phyloP scores from a whole-genome alignment of 768 basidiomycete genomes.

The Psilocybe tampanensis region DNA sequence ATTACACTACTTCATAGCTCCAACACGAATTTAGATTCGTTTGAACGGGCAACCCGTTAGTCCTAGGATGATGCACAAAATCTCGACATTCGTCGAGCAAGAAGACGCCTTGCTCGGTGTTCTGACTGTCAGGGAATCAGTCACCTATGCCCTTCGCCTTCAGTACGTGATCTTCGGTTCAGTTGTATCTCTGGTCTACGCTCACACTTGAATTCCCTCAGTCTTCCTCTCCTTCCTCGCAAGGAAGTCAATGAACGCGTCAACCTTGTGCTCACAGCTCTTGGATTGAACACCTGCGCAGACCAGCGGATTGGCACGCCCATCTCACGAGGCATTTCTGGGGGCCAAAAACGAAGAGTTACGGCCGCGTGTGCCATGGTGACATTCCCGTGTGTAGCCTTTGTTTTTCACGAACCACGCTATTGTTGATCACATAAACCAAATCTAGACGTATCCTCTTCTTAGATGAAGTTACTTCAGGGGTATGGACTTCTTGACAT shows the following conservation, averaged over 20 bases:
- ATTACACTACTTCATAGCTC: neutral
- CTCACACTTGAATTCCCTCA: constrained; percentile 10
- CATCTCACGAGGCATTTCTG: constrained; percentile 52
- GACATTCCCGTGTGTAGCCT: constrained; percentile 18
- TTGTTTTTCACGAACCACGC: neutral
- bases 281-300: constrained; percentile 52
- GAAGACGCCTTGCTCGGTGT: constrained; percentile 61
- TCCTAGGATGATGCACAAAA: constrained; percentile 35
- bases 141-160: constrained; percentile 52
- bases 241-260: constrained; percentile 43
- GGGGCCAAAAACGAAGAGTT: constrained; percentile 58
- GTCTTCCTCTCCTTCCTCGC: constrained; percentile 38
- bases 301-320: constrained; percentile 59
- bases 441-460: constrained; percentile 49
- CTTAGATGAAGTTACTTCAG: constrained; percentile 65
- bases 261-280: constrained; percentile 40
- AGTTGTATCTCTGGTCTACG: neutral
- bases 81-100: constrained; percentile 59
- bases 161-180: constrained; percentile 33
- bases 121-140: constrained; percentile 57
- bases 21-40: constrained; percentile 22
- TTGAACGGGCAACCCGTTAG: constrained; percentile 33
- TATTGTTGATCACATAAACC: neutral
- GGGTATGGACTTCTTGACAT: constrained; percentile 27
- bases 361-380: constrained; percentile 24